Evolutionary conservation across 306 rosid species (phyloP), one percentile per base, ranked within the genome.

Genomic region (Styphnolobium japonicum): DNA sequence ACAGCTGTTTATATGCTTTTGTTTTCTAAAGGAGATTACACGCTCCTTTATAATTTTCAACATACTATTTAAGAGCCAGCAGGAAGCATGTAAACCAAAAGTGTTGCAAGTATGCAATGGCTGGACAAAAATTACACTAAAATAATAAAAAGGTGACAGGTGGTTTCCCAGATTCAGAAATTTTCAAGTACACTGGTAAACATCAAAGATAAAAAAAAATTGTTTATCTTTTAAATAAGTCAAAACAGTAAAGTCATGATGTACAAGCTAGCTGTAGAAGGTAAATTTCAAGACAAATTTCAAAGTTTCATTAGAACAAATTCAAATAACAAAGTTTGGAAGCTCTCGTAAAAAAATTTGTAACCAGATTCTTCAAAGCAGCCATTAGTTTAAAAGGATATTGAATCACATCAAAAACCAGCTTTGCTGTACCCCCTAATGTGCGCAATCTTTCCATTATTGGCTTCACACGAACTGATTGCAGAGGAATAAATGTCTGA

Each of bases 401-500:
- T 96, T 91, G 96, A 76, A 96, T 91, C 53, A 96, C 98, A 65
- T 96, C 99, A 85, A 86, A 96, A 81, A 90, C 86, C 86, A 96
- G 86, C 88, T 88, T 89, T 53, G 98, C 96, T 3, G 93, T 88
- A 53, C 93, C 94, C 79, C 99, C 93, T 81, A 89, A 86, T 68
- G 91, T 77, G 49, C 99, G 99, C 87, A 96, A 76, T 84, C 98
- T 89, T 86, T 96, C 99, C 88, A 89, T 84, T 67, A 96, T 82
- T 27, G 94, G 98, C 91, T 96, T 96, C 74, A 96, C 96, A 27
- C 99, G 97, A 85, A 93, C 72, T 61, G 97, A 91, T 83, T 96
- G 94, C 80, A 96, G 92, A 85, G 99, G 99, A 90, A 96, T 96
- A 86, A 96, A 96, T 69, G 99, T 96, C 87, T 91, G 98, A 58